Evolutionary conservation across 2,329 filamentous ascomycete species (phyloP), one percentile per base, ranked within the genome.

Genomic region (Fusarium luffae): DNA sequence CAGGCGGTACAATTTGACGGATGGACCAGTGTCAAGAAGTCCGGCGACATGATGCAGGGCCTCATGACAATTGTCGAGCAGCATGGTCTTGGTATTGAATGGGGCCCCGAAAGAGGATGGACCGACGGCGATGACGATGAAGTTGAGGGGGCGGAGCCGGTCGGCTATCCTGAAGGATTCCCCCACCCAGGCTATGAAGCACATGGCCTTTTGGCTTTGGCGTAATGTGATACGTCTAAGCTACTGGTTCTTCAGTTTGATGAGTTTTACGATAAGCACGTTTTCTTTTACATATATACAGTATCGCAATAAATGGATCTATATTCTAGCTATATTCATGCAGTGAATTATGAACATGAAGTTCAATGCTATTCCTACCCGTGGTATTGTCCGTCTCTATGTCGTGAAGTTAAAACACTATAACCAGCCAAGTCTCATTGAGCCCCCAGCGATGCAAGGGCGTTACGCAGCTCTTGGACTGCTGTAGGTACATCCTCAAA

Each of bases 401-500:
- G 13, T 62, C 55, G 43, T 54, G 13, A 37, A 56, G n/a, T n/a
- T 23, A 55, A 47, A 56, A 47, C 27, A 46, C 25, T 18, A 32
- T 32, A 32, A 32, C 4, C 28, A 32, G 27, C 12, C 16, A 30
- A 28, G 9, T 30, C 42, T 74, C 56, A 81, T 52, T 76, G 75
- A 14, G 89, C 91, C 4, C 93, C 93, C 50, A 98, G 81, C 19
- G 85, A 82, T 59, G 87, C 83, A 67, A 99, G 81, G 5, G 96
- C 96, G 63, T 88, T 89, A 54, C 88, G 88, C 66, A 99, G 79
- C 77, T 99, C 94, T 75, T 90, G 90, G 7, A 98, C 90, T 0
- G 96, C 96, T 0, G 96, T 99, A 2, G 90, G 85, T 3, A 97
- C 92, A 78, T 99, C 96, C 73, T 99, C 96, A 79, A 99, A 99